These are phyloP conservation scores for Haplosporangium sp. DNA, from an alignment of 371 early-diverging fungal genomes.

Conservation along the genomic window DNA sequence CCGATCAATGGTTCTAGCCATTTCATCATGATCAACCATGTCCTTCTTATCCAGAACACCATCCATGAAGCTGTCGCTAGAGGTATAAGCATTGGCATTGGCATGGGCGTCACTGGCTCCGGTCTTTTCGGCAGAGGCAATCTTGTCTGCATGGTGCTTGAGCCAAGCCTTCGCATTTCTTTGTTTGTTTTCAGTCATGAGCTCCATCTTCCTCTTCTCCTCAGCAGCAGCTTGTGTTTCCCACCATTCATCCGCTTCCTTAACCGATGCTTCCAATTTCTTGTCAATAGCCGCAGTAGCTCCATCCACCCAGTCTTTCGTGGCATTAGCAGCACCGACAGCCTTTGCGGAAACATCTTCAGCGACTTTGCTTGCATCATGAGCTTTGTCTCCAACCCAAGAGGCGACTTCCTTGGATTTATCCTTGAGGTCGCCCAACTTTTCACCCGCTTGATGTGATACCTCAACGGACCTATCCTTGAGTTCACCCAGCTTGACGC, in stretches of 20 bases:
- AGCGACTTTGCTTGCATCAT: slow-evolving; percentile 33
- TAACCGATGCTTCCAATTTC: slow-evolving; percentile 25
- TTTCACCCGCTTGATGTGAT: slow-evolving; percentile 11
- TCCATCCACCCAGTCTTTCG: slow-evolving; percentile 35
- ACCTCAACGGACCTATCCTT: slow-evolving; percentile 19
- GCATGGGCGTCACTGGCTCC: slow-evolving; percentile 1
- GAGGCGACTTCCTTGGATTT: slow-evolving; percentile 23
- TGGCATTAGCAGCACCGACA: slow-evolving; percentile 28
- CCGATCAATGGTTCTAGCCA: not conserved
- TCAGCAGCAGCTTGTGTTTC: slow-evolving; percentile 19
- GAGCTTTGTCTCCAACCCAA: slow-evolving; percentile 34
- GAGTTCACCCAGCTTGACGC: slow-evolving; percentile 14
- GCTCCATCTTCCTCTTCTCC: slow-evolving; percentile 9
- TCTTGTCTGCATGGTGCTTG: slow-evolving; percentile 5
- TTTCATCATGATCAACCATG: too few relatives aligned
- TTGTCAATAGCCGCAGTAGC: slow-evolving; percentile 17
- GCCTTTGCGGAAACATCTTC: slow-evolving; percentile 34
- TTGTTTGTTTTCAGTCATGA: slow-evolving; percentile 4
- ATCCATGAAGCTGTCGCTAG: slow-evolving; percentile 22
- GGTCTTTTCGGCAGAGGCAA: not conserved
- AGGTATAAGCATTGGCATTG: slow-evolving; percentile 11
- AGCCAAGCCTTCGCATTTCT: slow-evolving; percentile 15
- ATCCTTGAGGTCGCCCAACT: slow-evolving; percentile 13
- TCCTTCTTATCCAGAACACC: slow-evolving; percentile 9
- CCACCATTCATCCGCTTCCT: slow-evolving; percentile 46